phyloP scores from a whole-genome alignment of 1,139 yeast species.

The Blastobotrys petasosporus region DNA sequence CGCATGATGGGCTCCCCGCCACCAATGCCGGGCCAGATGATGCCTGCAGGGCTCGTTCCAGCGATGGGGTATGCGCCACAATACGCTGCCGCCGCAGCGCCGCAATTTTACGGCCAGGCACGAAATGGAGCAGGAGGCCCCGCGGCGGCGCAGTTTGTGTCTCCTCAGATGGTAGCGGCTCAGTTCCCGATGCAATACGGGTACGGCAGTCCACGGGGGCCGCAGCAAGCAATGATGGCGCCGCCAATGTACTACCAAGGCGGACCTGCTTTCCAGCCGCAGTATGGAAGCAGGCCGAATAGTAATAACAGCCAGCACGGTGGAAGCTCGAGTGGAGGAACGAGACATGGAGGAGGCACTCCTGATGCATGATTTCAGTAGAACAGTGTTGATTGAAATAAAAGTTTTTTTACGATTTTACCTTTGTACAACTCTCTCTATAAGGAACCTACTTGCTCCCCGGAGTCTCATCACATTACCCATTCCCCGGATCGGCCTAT shows the following conservation, averaged over 20 bases:
- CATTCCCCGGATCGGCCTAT: no score
- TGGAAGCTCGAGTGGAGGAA: no score
- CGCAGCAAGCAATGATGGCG: constrained; percentile 1
- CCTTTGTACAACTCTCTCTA: no score
- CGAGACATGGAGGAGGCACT: no score
- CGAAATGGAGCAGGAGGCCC: constrained; percentile 17
- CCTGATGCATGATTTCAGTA: no score
- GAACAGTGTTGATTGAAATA: no score
- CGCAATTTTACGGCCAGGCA: constrained; percentile 15
- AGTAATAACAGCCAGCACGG: neutral
- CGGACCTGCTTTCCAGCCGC: neutral
- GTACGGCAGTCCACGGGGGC: constrained; percentile 7
- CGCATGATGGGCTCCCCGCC: constrained; percentile 24
- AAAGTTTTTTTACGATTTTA: no score
- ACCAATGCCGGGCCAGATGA: constrained; percentile 23
- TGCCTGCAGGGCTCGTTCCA: constrained; percentile 23
- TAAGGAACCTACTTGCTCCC: no score
- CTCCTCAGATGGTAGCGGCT: constrained; percentile 18
- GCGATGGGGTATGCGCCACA: constrained; percentile 22
- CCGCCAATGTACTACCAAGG: constrained; percentile 8
- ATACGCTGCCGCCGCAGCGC: constrained; percentile 19
- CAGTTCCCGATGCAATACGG: constrained; percentile 8
- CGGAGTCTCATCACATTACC: no score
- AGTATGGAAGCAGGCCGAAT: neutral
- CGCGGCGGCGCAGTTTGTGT: constrained; percentile 6